Base-by-base conservation (phyloP, 345 rosid species). In the Pugionium cornutum region DNA sequence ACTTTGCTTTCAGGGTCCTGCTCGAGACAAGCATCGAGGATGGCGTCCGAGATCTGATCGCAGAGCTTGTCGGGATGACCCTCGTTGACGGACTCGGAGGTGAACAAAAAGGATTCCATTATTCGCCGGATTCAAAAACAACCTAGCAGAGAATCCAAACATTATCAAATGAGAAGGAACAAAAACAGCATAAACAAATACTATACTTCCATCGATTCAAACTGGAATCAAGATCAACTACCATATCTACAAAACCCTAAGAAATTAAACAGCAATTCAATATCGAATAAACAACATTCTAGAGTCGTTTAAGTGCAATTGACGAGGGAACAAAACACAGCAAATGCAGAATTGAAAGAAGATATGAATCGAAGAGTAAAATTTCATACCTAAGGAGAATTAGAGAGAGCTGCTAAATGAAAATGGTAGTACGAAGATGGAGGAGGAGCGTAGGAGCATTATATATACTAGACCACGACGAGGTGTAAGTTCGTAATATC, bases 41-140 rank as follows among this genome's bases (percentile, higher is more conserved):
- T 76, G 0, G 91, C 91, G 26, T 86, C 88, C 3, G 91, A 86
- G 74, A 86, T 73, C 80, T 86, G 91, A 69, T 86, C 91, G 6
- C 91, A 86, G 7, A 86, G 89, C 79, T 86, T 86, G 80, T 86
- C 91, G 1, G 91, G 91, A 49, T 86, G 91, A 40, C 91, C 91
- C 78, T 86, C 91, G 75, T 86, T 86, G 26, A 86, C 91, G 1
- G 89, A 86, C 59, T 86, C 91, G 1, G 91, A 86, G 28, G 91
- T 86, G 48, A 82, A 86, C 67, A 86, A 80, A 74, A 86, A 86
- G 11, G 89, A 82, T 72, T 86, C 89, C 89, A 83, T 83, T 75
- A 53, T 62, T 50, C 36, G 9, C 37, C 67, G 2, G 55, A 35
- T 66, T 39, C 60, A 31, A 28, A 1, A 42, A 64, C 6, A 37